Conservation (phyloP, 2,329 filamentous ascomycete species). For the Pseudogymnoascus sp. region DNA sequence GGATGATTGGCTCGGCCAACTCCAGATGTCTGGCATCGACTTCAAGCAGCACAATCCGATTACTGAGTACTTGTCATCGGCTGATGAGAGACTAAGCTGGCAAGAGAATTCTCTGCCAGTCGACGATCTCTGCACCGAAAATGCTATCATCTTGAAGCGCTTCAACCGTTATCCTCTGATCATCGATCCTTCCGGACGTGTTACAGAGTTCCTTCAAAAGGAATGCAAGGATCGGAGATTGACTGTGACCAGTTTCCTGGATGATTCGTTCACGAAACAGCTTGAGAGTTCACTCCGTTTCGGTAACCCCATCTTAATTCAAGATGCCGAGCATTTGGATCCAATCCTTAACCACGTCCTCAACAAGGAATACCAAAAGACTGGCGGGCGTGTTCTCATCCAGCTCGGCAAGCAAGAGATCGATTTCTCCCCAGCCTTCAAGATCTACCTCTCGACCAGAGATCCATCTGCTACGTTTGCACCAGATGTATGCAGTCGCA, state of each 20-base stretch:
- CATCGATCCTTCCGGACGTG: slow-evolving; percentile 91
- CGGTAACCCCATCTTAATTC: slow-evolving; percentile 95
- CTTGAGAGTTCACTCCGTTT: slow-evolving; percentile 94
- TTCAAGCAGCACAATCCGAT: slow-evolving; percentile 92
- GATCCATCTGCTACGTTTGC: slow-evolving; percentile 94
- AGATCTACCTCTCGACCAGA: slow-evolving; percentile 86
- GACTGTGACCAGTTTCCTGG: slow-evolving; percentile 95
- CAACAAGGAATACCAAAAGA: slow-evolving; percentile 99
- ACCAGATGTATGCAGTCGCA: slow-evolving; percentile 94
- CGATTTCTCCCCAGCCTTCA: slow-evolving; percentile 96
- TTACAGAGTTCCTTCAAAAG: slow-evolving; percentile 90
- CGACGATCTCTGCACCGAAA: slow-evolving; percentile 96
- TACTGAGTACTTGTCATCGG: slow-evolving; percentile 92
- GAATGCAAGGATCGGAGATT: slow-evolving; percentile 89
- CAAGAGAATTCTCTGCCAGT: slow-evolving; percentile 90
- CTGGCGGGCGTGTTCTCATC: slow-evolving; percentile 93
- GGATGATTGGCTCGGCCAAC: slow-evolving; percentile 93
- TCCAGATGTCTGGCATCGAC: slow-evolving; percentile 83
- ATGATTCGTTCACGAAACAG: slow-evolving; percentile 97
- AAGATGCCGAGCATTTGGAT: slow-evolving; percentile 94
- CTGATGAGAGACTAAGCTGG: slow-evolving; percentile 91
- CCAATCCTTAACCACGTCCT: slow-evolving; percentile 96
- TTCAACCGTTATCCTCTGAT: slow-evolving; percentile 99
- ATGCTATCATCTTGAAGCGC: slow-evolving; percentile 91
- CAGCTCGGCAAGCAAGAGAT: slow-evolving; percentile 98